Base-by-base conservation (phyloP, 208 protist species). In the Balamuthia mandrillaris region DNA sequence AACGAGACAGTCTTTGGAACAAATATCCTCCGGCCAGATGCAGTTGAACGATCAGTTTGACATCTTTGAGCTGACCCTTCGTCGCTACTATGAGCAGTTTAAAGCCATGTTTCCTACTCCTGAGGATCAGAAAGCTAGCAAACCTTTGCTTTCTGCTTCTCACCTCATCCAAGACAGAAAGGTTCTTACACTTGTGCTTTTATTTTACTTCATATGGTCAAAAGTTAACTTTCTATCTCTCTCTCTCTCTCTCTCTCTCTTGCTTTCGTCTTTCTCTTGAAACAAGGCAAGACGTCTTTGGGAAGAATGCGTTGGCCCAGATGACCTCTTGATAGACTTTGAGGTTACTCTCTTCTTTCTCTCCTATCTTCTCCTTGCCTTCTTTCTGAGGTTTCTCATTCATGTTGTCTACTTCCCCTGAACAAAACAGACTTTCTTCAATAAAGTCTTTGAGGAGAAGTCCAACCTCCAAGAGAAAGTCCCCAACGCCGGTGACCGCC, bases 51-150 rank as follows among this genome's bases (percentile, higher is more conserved):
- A 75, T 24, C 45, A 75, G 27, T 75, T 75, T 24, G 65, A 75
- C 37, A 75, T 75, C 3, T 54, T 75, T 27, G 65, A 75, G 65
- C 65, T 75, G 42, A 75, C 42, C 65, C n/a, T 75, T n/a, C 65
- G 65, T 9, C 5, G 65, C 10, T 75, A 75, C 24, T 75, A 75
- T 29, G 65, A 75, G 42, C 65, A 75, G 65, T 44, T 75, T n/a
- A 75, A 52, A 44, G 65, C 52, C 0, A 10, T 75, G 65, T 75
- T 75, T 18, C 65, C 65, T 37, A 44, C 65, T 31, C 39, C n/a
- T n/a, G n/a, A n/a, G n/a, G n/a, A n/a, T n/a, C n/a, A n/a, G n/a
- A n/a, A n/a, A n/a, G n/a, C n/a, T n/a, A n/a, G 65, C 52, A 24
- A 6, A 29, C 56, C 18, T 63, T 63, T 29, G 16, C 18, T 18